Evolutionary conservation across 73 alveolate genomes (phyloP), one percentile per base, ranked within the genome.

Genomic region (Blepharisma stoltei): DNA sequence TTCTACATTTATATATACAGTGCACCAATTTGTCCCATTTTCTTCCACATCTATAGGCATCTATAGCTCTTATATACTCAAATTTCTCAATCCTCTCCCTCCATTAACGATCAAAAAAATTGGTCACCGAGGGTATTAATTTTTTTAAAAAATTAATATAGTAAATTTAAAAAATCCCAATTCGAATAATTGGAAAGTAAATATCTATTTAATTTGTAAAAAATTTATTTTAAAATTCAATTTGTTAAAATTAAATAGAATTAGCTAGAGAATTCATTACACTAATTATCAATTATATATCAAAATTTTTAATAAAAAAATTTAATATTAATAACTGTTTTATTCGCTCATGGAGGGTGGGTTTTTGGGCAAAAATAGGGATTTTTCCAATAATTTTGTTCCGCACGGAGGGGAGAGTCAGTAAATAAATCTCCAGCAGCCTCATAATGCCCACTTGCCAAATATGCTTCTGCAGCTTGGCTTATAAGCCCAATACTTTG

Each of bases 321-420:
- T 25, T 90, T n/a, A n/a, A n/a, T n/a, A 83, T 75, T 90, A 94
- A 23, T 87, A 94, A 32, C 94, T 94, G 70, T 90, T 86, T 18
- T 79, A n/a, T n/a, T n/a, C n/a, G n/a, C n/a, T n/a, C n/a, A n/a
- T n/a, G n/a, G n/a, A n/a, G n/a, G n/a, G n/a, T n/a, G n/a, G n/a
- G n/a, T n/a, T n/a, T n/a, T n/a, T n/a, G n/a, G n/a, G n/a, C n/a
- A n/a, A n/a, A n/a, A n/a, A n/a, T n/a, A n/a, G n/a, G n/a, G n/a
- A n/a, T n/a, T n/a, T n/a, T n/a, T n/a, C n/a, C n/a, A n/a, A 70
- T 49, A 44, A 79, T 71, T 79, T 70, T 41, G 60, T 68, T 27
- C 66, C 27, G 4, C 53, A 67, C n/a, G n/a, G n/a, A n/a, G n/a
- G n/a, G n/a, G n/a, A n/a, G n/a, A n/a, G n/a, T n/a, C n/a, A 25